Evolutionary conservation across 2,329 filamentous ascomycete species (phyloP), one percentile per base, ranked within the genome.

Genomic region (Ophiostoma sp.): DNA sequence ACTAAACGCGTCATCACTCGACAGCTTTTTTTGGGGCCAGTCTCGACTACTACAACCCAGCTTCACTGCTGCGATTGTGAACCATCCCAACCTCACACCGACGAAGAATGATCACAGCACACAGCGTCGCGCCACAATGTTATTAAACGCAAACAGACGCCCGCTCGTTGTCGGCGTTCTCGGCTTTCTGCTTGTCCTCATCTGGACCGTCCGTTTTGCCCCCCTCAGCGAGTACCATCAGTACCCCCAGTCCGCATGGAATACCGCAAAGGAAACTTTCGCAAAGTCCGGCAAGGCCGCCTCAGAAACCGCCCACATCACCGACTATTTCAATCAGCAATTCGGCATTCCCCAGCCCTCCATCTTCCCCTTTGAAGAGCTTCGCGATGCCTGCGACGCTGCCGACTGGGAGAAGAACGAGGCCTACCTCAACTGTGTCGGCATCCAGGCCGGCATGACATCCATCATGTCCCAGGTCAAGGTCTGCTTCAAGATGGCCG

Each of bases 401-500:
- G 76, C 73, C 4, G 69, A 72, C 68, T 78, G 76, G 75, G 72
- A 73, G 33, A 11, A 33, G 44, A 74, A 78, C 52, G 74, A 76
- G 52, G 75, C 76, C 5, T 79, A 77, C 67, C 69, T 79, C 33
- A 72, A 77, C 69, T 79, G 78, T 71, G 75, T 71, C 20, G 76
- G 73, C 48, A 79, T 79, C 68, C 69, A 73, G 23, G 76, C 76
- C 11, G 78, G 77, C 35, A 73, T 79, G 66, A 79, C 77, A 6
- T 74, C 73, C 44, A 77, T 79, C 68, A 75, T 79, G 68, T 78
- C 77, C 7, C 77, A 79, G 72, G 71, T 79, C 62, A 79, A 78
- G 73, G 75, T 77, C 33, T 79, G 78, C 70, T 71, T 79, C 41
- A 79, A 79, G 72, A 78, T 78, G 76, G 78, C 78, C 65, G 66